Base-by-base conservation (phyloP, 257 asterid species). In the Salvia rosmarinus region DNA sequence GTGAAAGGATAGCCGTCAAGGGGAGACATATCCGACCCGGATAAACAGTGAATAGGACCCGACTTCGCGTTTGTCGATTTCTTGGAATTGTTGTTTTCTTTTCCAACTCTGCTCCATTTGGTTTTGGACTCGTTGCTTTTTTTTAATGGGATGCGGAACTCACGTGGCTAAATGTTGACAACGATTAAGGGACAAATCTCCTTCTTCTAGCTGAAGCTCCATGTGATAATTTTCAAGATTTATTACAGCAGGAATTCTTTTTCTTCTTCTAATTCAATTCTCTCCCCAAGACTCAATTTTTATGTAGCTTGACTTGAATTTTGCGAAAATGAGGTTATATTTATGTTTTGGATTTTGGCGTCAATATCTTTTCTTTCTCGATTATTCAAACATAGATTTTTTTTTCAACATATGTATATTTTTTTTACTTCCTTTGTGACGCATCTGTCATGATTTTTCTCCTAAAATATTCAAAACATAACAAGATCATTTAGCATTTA, bases 1-100 rank as follows among this genome's bases (percentile, higher is more conserved):
- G 65, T 49, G 20, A 73, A 61, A 74, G 73, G 58, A 30, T 28
- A 67, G 70, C 66, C 77, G 78, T 71, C 67, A 60, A 51, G 64
- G 60, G 61, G 55, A 71, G 81, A 56, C 68, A 67, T 64, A 61
- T 44, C 85, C 82, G 78, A 81, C 82, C 82, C 82, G 85, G 68
- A 21, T 0, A 49, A 35, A 61, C 71, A 17, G 68, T 78, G 69
- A 78, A 43, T 42, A 14, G 0, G 75, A 79, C 80, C 78, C 82
- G 76, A 51, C 12, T 47, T 4, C 17, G 68, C n/a, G 12, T 71
- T 75, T 70, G 77, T 76, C 76, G 69, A 56, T 80, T 67, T 19
- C 35, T 19, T 42, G 44, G n/a, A 25, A 55, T 35, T 68, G 64
- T 72, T n/a, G 46, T 25, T 42, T 70, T 75, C 20, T 47, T 57